Conservation (phyloP, 2,329 filamentous ascomycete genomes). For the Teratosphaeria epicoccoides region DNA sequence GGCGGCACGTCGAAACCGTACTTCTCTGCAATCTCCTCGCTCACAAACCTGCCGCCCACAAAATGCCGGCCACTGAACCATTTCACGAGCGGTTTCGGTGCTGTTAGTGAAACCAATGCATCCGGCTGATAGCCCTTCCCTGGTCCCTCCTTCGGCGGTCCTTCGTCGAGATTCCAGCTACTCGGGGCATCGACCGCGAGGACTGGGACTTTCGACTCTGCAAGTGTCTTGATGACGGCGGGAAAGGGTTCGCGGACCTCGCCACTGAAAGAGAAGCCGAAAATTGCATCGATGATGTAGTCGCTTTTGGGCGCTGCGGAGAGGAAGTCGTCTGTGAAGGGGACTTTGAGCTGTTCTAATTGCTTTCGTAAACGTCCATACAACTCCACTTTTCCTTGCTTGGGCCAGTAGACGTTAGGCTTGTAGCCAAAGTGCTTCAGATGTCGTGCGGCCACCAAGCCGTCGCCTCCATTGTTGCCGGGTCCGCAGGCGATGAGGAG, state of each 20-base stretch:
- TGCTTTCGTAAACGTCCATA: slow-evolving; percentile 82
- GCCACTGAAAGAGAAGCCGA: slow-evolving; percentile 87
- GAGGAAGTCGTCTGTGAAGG: slow-evolving; percentile 73
- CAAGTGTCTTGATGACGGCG: slow-evolving; percentile 64
- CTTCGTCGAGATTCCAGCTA: slow-evolving; percentile 84
- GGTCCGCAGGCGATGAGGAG: slow-evolving; percentile 88
- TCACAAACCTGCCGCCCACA: slow-evolving; percentile 81
- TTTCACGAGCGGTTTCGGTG: slow-evolving; percentile 80
- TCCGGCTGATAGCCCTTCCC: slow-evolving; percentile 72
- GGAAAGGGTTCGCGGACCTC: slow-evolving; percentile 89
- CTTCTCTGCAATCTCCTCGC: slow-evolving; percentile 65
- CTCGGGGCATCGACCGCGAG: slow-evolving; percentile 87
- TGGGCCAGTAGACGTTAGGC: slow-evolving; percentile 85
- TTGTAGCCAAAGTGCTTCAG: slow-evolving; percentile 84
- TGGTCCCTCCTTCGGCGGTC: slow-evolving; percentile 65
- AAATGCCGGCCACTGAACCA: slow-evolving; percentile 84
- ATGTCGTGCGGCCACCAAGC: slow-evolving; percentile 86
- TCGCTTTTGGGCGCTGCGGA: slow-evolving; percentile 57
- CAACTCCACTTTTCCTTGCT: slow-evolving; percentile 78
- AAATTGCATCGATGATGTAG: slow-evolving; percentile 85
- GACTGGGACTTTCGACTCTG: slow-evolving; percentile 63
- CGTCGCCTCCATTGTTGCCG: slow-evolving; percentile 71
- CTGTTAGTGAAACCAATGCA: slow-evolving; percentile 77
- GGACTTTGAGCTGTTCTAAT: slow-evolving; percentile 69
- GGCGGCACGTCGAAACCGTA: slow-evolving; percentile 73